These are phyloP conservation scores for Tolypocladium sp. DNA, from an alignment of 2,329 filamentous ascomycete genomes.

Conservation along the genomic window DNA sequence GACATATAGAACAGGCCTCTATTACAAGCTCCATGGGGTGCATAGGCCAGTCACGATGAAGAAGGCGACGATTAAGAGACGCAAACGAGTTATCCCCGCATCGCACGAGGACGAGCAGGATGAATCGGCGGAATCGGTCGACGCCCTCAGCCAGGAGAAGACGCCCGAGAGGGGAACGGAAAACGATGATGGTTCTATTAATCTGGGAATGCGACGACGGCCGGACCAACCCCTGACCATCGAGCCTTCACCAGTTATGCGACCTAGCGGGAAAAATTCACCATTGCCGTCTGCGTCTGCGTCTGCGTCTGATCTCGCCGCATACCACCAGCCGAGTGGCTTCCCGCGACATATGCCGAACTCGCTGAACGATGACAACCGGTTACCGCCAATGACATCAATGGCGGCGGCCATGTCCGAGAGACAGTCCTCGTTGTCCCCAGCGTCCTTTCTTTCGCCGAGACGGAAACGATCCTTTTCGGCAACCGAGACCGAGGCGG, in stretches of 20 bases:
- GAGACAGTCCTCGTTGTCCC: constrained; percentile 49
- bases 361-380: constrained; percentile 45
- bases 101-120: constrained; percentile 41
- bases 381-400: constrained; percentile 46
- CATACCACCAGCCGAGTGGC: constrained; percentile 39
- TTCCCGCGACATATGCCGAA: constrained; percentile 26
- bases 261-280: constrained; percentile 33
- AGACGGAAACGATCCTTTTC: constrained; percentile 62
- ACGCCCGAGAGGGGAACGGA: constrained; percentile 43
- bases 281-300: constrained; percentile 31
- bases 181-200: constrained; percentile 57
- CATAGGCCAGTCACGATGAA: constrained; percentile 98
- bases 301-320: constrained; percentile 36
- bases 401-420: constrained; percentile 32
- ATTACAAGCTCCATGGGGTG: constrained; percentile 91
- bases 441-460: constrained; percentile 49
- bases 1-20: constrained; percentile 57
- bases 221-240: constrained; percentile 35
- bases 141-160: constrained; percentile 25
- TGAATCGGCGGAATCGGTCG: constrained; percentile 37
- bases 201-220: constrained; percentile 46
- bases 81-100: constrained; percentile 88
- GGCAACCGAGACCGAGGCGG: constrained; percentile 42
- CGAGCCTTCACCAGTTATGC: constrained; percentile 35
- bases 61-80: constrained; percentile 90